Percentiles rank a stretch among this genome's conserved stretches.
These are phyloP conservation scores for Juncus inflexus DNA, from an alignment of 176 grass and related monocot genomes.

Conservation along the genomic window DNA sequence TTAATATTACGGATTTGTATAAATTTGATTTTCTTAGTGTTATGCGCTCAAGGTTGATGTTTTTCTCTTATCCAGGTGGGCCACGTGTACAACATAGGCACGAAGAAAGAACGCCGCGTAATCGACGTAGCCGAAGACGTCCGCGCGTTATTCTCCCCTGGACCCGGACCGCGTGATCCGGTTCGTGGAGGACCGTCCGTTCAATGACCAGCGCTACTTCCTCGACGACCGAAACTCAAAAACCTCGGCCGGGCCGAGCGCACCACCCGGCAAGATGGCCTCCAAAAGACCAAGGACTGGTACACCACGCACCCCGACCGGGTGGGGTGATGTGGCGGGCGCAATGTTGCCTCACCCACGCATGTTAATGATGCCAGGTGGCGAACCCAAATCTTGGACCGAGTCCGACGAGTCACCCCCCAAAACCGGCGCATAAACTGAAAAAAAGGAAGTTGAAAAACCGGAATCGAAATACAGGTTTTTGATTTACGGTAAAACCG, in stretches of 20 bases:
- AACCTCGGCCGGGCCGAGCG: constrained; percentile 66
- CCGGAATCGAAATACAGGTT: constrained; percentile 45
- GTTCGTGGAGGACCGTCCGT: constrained; percentile 67
- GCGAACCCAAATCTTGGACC: constrained; percentile 14
- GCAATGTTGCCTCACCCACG: constrained; percentile 66
- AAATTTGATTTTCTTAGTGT: not conserved
- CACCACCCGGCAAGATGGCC: constrained; percentile 65
- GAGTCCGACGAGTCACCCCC: constrained; percentile 27
- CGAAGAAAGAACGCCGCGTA: constrained; percentile 63
- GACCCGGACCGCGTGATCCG: constrained; percentile 39
- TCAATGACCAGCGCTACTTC: constrained; percentile 87
- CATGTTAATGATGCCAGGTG: constrained; percentile 68
- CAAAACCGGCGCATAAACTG: constrained; percentile 11
- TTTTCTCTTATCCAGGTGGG: constrained; percentile 27
- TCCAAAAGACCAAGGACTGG: constrained; percentile 70
- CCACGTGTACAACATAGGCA: constrained; percentile 75
- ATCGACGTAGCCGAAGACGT: constrained; percentile 74
- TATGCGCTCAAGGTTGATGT: not conserved
- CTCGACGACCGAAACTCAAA: constrained; percentile 72
- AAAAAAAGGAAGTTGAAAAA: not conserved
- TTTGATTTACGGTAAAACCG: constrained; percentile 65
- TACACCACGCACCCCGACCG: constrained; percentile 63
- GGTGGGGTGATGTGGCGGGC: constrained; percentile 69
- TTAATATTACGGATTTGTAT: not conserved
- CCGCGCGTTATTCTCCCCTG: constrained; percentile 56